Evolutionary conservation across 371 early-diverging fungal species (phyloP), one percentile per base, ranked within the genome.

Genomic region (Parasitella parasitica): DNA sequence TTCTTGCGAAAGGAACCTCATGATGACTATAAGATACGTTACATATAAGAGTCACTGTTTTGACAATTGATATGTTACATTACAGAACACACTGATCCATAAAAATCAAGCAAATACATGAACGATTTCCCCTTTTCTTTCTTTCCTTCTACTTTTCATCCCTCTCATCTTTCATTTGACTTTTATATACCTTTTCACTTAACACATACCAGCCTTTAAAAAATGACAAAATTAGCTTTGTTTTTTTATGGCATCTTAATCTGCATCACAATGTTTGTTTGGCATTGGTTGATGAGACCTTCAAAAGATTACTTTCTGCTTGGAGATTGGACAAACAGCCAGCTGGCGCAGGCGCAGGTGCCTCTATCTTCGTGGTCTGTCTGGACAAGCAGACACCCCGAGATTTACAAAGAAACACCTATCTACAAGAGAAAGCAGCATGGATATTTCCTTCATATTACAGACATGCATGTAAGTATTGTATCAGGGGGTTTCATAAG

Each of bases 371-470:
- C 53, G 6, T 57, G 65, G 59, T 32, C 34, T 48, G 49, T 34
- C 27, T 35, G 26, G 27, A 46, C 54, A 34, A 24, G 41, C 2
- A 34, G 6, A n/a, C 54, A 61, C 22, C 54, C 61, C 20, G 61
- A 61, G 27, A 61, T 54, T 8, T 61, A 34, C 34, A 53, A 51
- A 36, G 32, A 36, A 16, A 34, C 24, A 15, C 41, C 38, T 12
- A 35, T 34, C 48, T 54, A 54, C 39, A n/a, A 52, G 28, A 52
- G 51, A 27, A 61, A 64, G 15, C 58, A 52, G 20, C 54, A 71
- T 54, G 86, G 86, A 0, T 77, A 77, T 37, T 92, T 88, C 62
- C 67, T 91, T 35, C 91, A 91, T 59, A 89, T 92, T 16, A 92
- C 90, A 2, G 91, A 92, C 62, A 75, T 92, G 57, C 91, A 92